These are phyloP conservation scores for Stipa capillata DNA, from an alignment of 176 grass and related monocot genomes.

Conservation along the genomic window DNA sequence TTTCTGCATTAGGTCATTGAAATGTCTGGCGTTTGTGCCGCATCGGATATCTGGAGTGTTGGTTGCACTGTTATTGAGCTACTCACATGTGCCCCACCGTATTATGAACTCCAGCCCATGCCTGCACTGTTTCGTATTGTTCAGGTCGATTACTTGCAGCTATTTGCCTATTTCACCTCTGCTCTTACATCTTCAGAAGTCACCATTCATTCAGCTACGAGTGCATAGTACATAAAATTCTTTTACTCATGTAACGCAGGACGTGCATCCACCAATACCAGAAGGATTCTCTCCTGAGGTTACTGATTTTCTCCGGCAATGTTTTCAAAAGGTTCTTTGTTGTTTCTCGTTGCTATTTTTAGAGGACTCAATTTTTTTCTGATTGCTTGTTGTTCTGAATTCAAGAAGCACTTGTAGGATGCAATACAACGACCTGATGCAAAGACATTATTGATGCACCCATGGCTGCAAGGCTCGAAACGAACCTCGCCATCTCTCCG, in stretches of 20 bases:
- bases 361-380: constrained; percentile 1
- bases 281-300: constrained; percentile 90
- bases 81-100: constrained; percentile 91
- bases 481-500: constrained; percentile 72
- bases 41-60: constrained; percentile 99
- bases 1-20: constrained; percentile 73
- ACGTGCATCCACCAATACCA: constrained; percentile 93
- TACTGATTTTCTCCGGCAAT: constrained; percentile 94
- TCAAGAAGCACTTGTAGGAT: constrained; percentile 51
- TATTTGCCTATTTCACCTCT: constrained; percentile 15
- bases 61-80: constrained; percentile 98
- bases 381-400: constrained; percentile 26
- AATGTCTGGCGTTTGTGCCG: constrained; percentile 96
- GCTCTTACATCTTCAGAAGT: not conserved
- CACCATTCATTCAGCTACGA: not conserved
- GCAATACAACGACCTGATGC: constrained; percentile 97
- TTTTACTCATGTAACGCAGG: constrained; percentile 38
- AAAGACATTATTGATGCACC: constrained; percentile 89
- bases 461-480: constrained; percentile 90
- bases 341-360: not conserved
- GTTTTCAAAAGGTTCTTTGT: constrained; percentile 82
- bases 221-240: not conserved
- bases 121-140: constrained; percentile 99
- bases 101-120: constrained; percentile 99
- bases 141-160: constrained; percentile 49